Percentiles rank a stretch among this genome's conserved stretches.
These are phyloP conservation scores for Penicillium sp. DNA, from an alignment of 2,329 filamentous ascomycete genomes.

Conservation along the genomic window DNA sequence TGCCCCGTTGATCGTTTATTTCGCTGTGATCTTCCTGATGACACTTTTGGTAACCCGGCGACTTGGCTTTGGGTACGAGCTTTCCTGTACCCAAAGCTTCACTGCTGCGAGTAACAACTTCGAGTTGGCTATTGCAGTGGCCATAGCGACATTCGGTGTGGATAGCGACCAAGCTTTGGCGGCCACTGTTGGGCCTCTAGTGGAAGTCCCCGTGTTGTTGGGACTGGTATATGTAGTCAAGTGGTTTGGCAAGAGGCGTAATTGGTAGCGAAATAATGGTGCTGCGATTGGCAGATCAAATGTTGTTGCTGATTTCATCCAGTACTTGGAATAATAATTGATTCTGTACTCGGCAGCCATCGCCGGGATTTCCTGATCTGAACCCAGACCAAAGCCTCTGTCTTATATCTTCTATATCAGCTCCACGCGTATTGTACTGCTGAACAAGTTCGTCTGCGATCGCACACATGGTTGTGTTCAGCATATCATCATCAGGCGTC, in stretches of 20 bases:
- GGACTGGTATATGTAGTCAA: constrained; percentile 69
- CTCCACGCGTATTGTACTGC: constrained; percentile 36
- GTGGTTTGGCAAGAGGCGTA: constrained; percentile 24
- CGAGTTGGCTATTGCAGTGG: constrained; percentile 84
- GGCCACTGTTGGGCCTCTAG: constrained; percentile 75
- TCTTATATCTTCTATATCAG: constrained; percentile 36
- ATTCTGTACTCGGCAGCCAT: constrained; percentile 38
- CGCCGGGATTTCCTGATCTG: constrained; percentile 24
- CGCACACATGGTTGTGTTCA: constrained; percentile 38
- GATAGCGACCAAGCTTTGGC: constrained; percentile 76
- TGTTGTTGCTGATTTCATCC: constrained; percentile 35
- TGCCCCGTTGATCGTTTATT: constrained; percentile 78
- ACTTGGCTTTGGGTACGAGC: constrained; percentile 69
- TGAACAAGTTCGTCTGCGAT: constrained; percentile 37
- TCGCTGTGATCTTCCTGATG: constrained; percentile 65
- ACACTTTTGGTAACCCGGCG: constrained; percentile 60
- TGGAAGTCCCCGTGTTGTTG: constrained; percentile 79
- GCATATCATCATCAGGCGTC: constrained; percentile 19
- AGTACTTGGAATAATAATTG: constrained; percentile 42
- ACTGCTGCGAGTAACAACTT: constrained; percentile 92
- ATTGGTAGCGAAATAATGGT: constrained; percentile 18
- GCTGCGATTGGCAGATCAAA: constrained; percentile 9
- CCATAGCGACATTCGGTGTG: constrained; percentile 72
- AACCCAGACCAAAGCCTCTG: constrained; percentile 35
- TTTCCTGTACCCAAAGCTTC: constrained; percentile 74